Conservation (phyloP, 2,329 filamentous ascomycete genomes). For the Diplodia seriata region DNA sequence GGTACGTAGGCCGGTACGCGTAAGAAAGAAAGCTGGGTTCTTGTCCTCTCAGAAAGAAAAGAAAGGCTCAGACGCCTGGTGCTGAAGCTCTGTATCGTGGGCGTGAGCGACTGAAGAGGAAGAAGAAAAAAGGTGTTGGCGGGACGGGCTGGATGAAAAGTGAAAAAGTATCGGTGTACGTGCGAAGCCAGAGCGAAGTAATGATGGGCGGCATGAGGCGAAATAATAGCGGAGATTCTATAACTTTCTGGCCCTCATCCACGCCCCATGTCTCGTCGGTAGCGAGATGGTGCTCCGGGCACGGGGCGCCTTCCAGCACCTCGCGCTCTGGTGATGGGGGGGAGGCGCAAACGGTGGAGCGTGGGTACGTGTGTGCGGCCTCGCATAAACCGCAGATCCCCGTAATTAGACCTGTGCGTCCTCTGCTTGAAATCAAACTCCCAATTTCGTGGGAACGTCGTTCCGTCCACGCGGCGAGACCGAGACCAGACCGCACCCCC, state of each 20-base stretch:
- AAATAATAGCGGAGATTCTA: slow-evolving; percentile 27
- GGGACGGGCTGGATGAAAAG: neutral
- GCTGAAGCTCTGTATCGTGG: neutral
- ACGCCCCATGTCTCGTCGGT: neutral
- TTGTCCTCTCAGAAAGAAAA: neutral
- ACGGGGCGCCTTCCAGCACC: neutral
- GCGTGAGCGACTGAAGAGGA: neutral
- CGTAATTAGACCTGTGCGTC: slow-evolving; percentile 24
- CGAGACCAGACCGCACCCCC: neutral
- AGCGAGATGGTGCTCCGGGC: slow-evolving; percentile 30
- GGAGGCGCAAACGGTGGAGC: neutral
- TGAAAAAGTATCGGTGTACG: slow-evolving; percentile 9
- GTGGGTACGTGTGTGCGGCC: slow-evolving; percentile 7
- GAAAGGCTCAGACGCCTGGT: neutral
- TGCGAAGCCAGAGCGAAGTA: slow-evolving; percentile 19
- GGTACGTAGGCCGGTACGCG: neutral
- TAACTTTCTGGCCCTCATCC: neutral
- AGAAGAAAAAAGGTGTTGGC: neutral
- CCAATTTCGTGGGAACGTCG: slow-evolving; percentile 20
- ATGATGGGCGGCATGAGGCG: slow-evolving; percentile 15
- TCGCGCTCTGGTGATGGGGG: slow-evolving; percentile 18
- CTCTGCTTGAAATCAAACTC: slow-evolving; percentile 17
- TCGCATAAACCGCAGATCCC: slow-evolving; percentile 28
- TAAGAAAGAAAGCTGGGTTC: no score
- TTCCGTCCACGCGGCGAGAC: neutral